Evolutionary conservation across 257 asterid species (phyloP).

Genomic region (Euphrasia confusa): DNA sequence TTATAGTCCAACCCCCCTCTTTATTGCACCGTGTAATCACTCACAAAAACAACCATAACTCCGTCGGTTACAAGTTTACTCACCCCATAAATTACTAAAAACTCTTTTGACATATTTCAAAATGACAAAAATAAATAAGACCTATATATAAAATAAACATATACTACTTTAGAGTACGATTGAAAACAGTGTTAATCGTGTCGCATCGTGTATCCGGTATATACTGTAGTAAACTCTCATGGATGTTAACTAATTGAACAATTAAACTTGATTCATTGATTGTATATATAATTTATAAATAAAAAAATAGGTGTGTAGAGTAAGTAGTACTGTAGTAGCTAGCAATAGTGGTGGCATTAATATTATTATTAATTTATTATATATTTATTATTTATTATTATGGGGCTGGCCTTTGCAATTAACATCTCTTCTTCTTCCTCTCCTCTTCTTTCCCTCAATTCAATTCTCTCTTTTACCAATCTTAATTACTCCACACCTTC

Average conservation of each 20-base stretch:
- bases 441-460: constrained; percentile 23
- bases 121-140: too few species aligned
- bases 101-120: too few species aligned
- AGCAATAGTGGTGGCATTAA: constrained; percentile 1
- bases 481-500: constrained; percentile 9
- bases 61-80: constrained; percentile 49
- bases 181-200: too few species aligned
- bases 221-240: too few species aligned
- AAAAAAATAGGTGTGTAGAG: constrained; percentile 17
- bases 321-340: not conserved
- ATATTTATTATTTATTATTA: constrained; percentile 22
- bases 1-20: constrained; percentile 19
- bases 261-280: too few species aligned
- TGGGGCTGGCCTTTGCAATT: constrained; percentile 28
- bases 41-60: constrained; percentile 41
- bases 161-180: too few species aligned
- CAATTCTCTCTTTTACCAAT: constrained; percentile 1
- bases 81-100: too few species aligned
- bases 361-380: not conserved
- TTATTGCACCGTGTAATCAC: constrained; percentile 23
- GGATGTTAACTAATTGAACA: too few species aligned
- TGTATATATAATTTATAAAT: not conserved
- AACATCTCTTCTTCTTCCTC: constrained; percentile 22
- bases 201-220: too few species aligned
- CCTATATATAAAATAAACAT: too few species aligned